Percentiles rank a stretch among this genome's conserved stretches.
These are phyloP conservation scores for Cyberlindnera suaveolens DNA, from an alignment of 805 yeast genomes.

Conservation along the genomic window DNA sequence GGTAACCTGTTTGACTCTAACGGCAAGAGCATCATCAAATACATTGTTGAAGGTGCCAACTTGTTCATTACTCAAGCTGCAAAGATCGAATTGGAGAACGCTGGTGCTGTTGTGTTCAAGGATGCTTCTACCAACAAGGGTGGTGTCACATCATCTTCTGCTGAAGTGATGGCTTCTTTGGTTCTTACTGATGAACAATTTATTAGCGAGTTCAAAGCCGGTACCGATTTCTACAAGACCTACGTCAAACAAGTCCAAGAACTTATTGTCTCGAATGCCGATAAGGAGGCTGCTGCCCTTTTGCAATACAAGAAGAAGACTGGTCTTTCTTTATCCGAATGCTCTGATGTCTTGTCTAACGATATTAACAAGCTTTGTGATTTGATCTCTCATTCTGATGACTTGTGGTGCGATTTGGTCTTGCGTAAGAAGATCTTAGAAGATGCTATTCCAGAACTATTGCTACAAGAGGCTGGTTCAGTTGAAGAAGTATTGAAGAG, in stretches of 20 bases:
- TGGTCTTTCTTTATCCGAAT: slow-evolving; percentile 52
- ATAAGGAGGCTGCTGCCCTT: slow-evolving; percentile 76
- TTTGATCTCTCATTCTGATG: slow-evolving; percentile 75
- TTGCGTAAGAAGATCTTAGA: slow-evolving; percentile 73
- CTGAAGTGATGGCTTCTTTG: slow-evolving; percentile 91
- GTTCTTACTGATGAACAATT: slow-evolving; percentile 84
- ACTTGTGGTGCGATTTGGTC: slow-evolving; percentile 74
- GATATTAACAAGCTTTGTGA: slow-evolving; percentile 83
- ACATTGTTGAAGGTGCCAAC: slow-evolving; percentile 96
- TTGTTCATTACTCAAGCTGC: slow-evolving; percentile 93
- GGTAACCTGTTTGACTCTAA: slow-evolving; percentile 60
- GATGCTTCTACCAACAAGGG: slow-evolving; percentile 98
- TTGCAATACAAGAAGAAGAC: slow-evolving; percentile 70
- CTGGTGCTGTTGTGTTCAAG: slow-evolving; percentile 83
- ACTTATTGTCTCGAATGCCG: slow-evolving; percentile 71
- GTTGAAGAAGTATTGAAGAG: slow-evolving; percentile 61
- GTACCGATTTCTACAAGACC: slow-evolving; percentile 71
- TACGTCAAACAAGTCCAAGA: slow-evolving; percentile 82
- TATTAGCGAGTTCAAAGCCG: slow-evolving; percentile 62
- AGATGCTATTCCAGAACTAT: slow-evolving; percentile 72
- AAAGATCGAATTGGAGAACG: slow-evolving; percentile 75
- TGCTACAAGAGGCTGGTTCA: slow-evolving; percentile 67
- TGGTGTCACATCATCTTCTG: slow-evolving; percentile 95
- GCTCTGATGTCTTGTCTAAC: slow-evolving; percentile 78
- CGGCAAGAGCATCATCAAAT: slow-evolving; percentile 74